Conservation (phyloP, 495 filamentous ascomycete species). For the Penicillium bialowiezense region DNA sequence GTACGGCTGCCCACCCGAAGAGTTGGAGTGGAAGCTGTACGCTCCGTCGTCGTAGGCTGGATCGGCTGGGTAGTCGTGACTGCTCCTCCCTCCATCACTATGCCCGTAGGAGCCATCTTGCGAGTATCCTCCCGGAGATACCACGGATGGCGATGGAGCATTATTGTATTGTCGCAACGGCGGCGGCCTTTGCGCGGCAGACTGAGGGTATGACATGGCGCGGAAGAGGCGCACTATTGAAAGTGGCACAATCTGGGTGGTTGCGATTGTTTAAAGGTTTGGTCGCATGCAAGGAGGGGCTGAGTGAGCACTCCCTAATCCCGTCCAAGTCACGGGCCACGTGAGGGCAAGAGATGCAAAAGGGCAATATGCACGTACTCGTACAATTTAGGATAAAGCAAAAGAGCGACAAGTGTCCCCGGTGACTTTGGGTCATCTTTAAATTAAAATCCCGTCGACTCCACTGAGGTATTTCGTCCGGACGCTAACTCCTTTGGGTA, state of each 20-base stretch:
- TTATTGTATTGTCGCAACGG: slow-evolving; percentile 52
- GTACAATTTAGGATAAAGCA: no score
- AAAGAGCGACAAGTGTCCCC: no score
- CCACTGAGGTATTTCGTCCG: no score
- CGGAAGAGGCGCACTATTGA: neutral
- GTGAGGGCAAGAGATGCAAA: no score
- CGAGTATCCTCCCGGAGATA: slow-evolving; percentile 36
- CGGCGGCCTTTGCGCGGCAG: slow-evolving; percentile 40
- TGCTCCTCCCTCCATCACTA: slow-evolving; percentile 30
- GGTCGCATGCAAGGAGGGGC: slow-evolving; percentile 24
- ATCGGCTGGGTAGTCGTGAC: slow-evolving; percentile 15
- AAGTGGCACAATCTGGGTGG: neutral
- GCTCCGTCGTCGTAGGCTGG: slow-evolving; percentile 49
- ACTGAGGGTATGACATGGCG: slow-evolving; percentile 36
- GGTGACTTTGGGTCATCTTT: no score
- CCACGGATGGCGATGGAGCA: slow-evolving; percentile 25
- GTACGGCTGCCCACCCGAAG: slow-evolving; percentile 46
- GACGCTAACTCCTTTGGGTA: no score
- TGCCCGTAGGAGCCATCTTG: slow-evolving; percentile 48
- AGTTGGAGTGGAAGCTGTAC: slow-evolving; percentile 27
- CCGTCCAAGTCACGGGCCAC: no score
- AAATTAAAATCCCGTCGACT: no score
- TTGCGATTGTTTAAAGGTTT: neutral
- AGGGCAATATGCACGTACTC: no score
- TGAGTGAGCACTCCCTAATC: no score